Conservation (phyloP, 108 stramenopile genomes). For the Epipyxis sp. region DNA sequence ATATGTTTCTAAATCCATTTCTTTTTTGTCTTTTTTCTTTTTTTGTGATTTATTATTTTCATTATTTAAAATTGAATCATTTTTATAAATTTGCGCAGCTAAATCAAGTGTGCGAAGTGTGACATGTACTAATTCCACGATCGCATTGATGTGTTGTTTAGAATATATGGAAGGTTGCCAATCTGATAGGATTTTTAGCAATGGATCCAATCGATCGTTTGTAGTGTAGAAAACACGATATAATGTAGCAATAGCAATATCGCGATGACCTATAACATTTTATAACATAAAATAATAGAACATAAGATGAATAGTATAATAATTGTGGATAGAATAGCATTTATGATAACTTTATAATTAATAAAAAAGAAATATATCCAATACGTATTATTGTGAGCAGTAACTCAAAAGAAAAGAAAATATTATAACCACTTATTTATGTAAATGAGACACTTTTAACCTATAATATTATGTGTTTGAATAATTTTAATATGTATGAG, state of each 20-base stretch:
- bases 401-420: not conserved
- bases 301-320: not conserved
- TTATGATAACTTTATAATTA: not conserved
- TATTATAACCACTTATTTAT: not conserved
- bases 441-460: no score
- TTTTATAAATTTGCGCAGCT: not conserved
- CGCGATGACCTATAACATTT: no score
- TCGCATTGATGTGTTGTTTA: not conserved
- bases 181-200: not conserved
- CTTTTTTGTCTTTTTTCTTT: not conserved
- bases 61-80: not conserved
- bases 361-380: not conserved
- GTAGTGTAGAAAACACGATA: constrained; percentile 17
- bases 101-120: not conserved
- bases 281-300: no score
- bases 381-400: not conserved
- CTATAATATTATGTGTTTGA: no score
- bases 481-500: no score
- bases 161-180: not conserved
- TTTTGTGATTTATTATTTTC: not conserved
- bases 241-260: constrained; percentile 21
- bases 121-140: not conserved
- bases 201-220: not conserved
- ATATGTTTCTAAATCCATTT: not conserved
- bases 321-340: constrained; percentile 2